Evolutionary conservation across 1,284 basidiomycete genomes (phyloP).

Genomic region (Papiliotrema laurentii): DNA sequence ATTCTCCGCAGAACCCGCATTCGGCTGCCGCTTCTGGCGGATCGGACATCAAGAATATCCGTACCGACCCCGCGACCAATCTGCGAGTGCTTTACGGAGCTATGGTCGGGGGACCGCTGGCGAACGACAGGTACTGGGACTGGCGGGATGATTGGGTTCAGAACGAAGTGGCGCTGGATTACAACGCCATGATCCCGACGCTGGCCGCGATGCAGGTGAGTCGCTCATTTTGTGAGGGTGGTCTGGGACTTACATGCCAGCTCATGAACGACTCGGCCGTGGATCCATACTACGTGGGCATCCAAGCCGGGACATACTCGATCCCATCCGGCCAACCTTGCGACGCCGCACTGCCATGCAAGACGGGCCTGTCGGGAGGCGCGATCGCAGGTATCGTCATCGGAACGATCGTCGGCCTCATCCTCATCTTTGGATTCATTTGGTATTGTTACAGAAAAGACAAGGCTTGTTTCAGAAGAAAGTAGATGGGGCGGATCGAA

Average conservation of each 20-base stretch:
- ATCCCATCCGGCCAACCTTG: conserved; percentile 67
- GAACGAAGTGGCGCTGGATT: conserved; percentile 49
- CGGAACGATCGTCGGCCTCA: conserved; percentile 62
- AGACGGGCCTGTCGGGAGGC: conserved; percentile 53
- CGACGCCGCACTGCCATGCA: conserved; percentile 63
- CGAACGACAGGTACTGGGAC: conserved; percentile 71
- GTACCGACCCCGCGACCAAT: conserved; percentile 66
- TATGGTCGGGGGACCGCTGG: conserved; percentile 79
- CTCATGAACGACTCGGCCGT: conserved; percentile 33
- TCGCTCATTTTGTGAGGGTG: background rate
- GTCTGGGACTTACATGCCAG: conserved; percentile 5
- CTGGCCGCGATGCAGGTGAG: conserved; percentile 58
- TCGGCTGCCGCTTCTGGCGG: conserved; percentile 82
- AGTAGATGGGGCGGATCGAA: conserved; percentile 7
- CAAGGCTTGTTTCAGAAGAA: conserved; percentile 1
- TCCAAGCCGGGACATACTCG: conserved; percentile 64
- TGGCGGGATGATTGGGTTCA: conserved; percentile 58
- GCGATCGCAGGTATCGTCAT: conserved; percentile 63
- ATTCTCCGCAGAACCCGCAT: conserved; percentile 83
- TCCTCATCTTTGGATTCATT: conserved; percentile 55
- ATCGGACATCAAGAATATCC: conserved; percentile 57
- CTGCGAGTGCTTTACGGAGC: conserved; percentile 78
- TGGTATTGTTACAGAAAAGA: conserved; percentile 41
- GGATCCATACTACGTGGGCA: conserved; percentile 73
- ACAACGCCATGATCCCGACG: conserved; percentile 79